phyloP scores from a whole-genome alignment of 306 rosid species.

The Dicorynia guianensis region DNA sequence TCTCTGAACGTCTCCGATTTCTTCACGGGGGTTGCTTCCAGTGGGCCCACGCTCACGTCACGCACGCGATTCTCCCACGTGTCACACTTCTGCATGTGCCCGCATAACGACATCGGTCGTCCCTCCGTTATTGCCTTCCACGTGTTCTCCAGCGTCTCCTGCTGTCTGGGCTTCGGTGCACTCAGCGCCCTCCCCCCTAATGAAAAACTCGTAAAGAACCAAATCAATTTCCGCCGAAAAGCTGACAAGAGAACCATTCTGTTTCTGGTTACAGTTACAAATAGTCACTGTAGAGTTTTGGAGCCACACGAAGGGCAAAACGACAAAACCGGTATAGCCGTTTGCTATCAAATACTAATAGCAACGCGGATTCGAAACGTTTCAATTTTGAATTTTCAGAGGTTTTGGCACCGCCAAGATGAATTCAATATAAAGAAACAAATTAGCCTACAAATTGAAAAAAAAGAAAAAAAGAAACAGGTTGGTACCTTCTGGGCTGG shows the following conservation, averaged over 20 bases:
- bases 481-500: slow-evolving; percentile 61
- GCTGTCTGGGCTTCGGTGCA: slow-evolving; percentile 59
- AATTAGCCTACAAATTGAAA: neutral
- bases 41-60: slow-evolving; percentile 2
- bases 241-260: neutral
- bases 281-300: slow-evolving; percentile 39
- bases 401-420: neutral
- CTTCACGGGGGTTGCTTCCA: slow-evolving; percentile 28
- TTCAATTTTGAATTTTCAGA: neutral
- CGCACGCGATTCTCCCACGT: slow-evolving; percentile 59
- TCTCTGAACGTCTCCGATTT: slow-evolving; percentile 63
- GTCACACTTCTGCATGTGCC: slow-evolving; percentile 73
- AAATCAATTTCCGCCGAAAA: neutral
- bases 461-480: neutral
- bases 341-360: neutral
- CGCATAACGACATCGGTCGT: slow-evolving; percentile 67
- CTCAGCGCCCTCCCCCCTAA: slow-evolving; percentile 64
- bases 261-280: neutral
- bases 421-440: neutral
- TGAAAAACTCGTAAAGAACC: neutral
- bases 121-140: slow-evolving; percentile 92
- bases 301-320: slow-evolving; percentile 15
- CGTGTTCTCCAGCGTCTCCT: slow-evolving; percentile 84
- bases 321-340: neutral
- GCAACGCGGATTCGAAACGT: too few relatives aligned